A percentile compares a stretch with the other conserved stretches of the same genome.
Conservation (phyloP, 768 basidiomycete species). For the Pisolithus orientalis region DNA sequence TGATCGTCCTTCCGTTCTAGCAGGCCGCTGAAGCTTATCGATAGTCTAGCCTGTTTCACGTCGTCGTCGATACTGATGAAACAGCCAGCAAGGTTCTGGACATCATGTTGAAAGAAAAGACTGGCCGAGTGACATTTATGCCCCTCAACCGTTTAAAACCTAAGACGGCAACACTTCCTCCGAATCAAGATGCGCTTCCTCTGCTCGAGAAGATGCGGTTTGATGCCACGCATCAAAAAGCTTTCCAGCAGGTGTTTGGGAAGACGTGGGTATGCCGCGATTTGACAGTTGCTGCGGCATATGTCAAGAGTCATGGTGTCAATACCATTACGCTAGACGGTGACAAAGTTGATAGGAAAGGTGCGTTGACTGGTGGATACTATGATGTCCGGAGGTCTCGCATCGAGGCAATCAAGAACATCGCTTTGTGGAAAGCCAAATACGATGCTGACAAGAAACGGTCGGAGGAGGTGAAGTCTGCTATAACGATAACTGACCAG, state of each 20-base stretch:
- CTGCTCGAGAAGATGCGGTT: constrained; percentile 79
- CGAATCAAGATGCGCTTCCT: constrained; percentile 71
- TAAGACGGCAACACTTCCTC: constrained; percentile 56
- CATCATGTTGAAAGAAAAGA: constrained; percentile 88
- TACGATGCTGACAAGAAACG: constrained; percentile 59
- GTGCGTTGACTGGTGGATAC: constrained; percentile 92
- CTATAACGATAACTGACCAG: constrained; percentile 72
- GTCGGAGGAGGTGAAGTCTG: constrained; percentile 67
- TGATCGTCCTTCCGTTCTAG: constrained; percentile 21
- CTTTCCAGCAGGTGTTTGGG: constrained; percentile 96
- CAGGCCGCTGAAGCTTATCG: constrained; percentile 8
- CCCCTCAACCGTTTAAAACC: constrained; percentile 92
- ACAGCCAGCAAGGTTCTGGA: constrained; percentile 91
- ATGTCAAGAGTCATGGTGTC: constrained; percentile 89
- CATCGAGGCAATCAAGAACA: constrained; percentile 77
- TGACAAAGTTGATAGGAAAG: constrained; percentile 95
- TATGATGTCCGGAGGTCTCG: constrained; percentile 88
- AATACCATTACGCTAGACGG: constrained; percentile 98
- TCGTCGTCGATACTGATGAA: constrained; percentile 95
- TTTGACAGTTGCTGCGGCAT: constrained; percentile 86
- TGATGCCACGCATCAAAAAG: constrained; percentile 63
- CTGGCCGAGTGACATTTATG: constrained; percentile 96
- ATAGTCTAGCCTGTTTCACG: constrained; percentile 76
- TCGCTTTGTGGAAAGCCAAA: constrained; percentile 70
- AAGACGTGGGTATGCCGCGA: constrained; percentile 95